Evolutionary conservation across 2,329 filamentous ascomycete genomes (phyloP), one percentile per base, ranked within the genome.

Genomic region (Mollisiaceae sp.): DNA sequence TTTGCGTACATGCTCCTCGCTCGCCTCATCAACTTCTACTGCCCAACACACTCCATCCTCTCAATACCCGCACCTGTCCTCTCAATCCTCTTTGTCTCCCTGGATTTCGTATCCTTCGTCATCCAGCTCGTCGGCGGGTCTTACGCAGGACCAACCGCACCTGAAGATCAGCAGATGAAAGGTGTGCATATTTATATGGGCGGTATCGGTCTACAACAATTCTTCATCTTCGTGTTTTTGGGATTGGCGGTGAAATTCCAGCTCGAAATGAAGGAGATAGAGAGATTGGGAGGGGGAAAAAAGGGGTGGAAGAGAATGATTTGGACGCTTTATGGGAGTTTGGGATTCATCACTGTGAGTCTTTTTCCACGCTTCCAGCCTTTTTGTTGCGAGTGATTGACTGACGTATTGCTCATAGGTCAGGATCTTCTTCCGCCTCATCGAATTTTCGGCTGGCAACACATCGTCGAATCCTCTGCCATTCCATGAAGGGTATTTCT

Each of bases 391-490:
- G 45, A 61, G 15, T 20, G 38, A 35, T 9, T 45, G 36, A 52
- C 38, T 41, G 20, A 57, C 22, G 11, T 47, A 8, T 22, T 47
- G 24, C 35, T 62, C 22, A 20, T 39, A 85, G 80, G 74, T 82
- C 36, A 83, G 87, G 22, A 88, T 89, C 72, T 81, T 87, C 66
- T 90, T 84, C 76, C 85, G 86, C 32, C 79, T 90, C 1, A 74
- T 79, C 59, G 85, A 89, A 73, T 89, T 85, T 70, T 79, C 79
- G 0, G 77, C 77, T 14, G 84, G 83, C 4, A 67, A 60, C 1
- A 65, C 59, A 11, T 39, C 61, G 4, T 55, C 60, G 6, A 85
- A 82, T 35, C 83, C 82, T 68, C 76, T 78, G 0, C 75, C 85
- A 11, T 78, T 75, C 39, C 77, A 84, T 66, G 84, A 87, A 69